A percentile compares a stretch with the other conserved stretches of the same genome.
phyloP scores from a whole-genome alignment of 148 eudicot species.

The Persicaria tinctoria region DNA sequence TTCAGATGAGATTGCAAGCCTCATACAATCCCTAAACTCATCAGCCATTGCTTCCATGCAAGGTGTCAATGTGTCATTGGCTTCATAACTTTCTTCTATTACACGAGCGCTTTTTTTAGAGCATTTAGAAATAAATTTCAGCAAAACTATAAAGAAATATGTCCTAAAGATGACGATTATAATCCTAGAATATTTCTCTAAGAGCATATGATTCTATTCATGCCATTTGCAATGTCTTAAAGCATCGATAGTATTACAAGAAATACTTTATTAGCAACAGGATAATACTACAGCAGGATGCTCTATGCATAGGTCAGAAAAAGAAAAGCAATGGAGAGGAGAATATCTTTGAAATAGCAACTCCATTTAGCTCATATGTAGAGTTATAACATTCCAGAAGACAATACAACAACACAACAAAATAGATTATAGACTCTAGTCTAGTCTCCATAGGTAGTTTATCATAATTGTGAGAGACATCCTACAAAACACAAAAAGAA shows the following conservation, averaged over 20 bases:
- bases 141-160: no score
- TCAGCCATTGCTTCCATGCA: no score
- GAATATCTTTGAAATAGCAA: constrained; percentile 50
- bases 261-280: neutral
- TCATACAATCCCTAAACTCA: no score
- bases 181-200: no score
- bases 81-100: no score
- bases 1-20: no score
- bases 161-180: no score
- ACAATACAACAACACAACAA: constrained; percentile 62
- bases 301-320: neutral
- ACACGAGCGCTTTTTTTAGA: no score
- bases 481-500: constrained; percentile 28
- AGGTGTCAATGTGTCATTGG: no score
- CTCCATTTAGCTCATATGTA: constrained; percentile 36
- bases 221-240: no score
- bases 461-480: constrained; percentile 64
- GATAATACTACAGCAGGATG: neutral
- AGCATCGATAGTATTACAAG: neutral
- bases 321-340: neutral
- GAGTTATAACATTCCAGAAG: constrained; percentile 39
- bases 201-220: no score
- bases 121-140: no score
- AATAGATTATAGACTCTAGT: constrained; percentile 68
- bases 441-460: constrained; percentile 50